Conservation (phyloP, 495 filamentous ascomycete genomes). For the Daldinia loculata region DNA sequence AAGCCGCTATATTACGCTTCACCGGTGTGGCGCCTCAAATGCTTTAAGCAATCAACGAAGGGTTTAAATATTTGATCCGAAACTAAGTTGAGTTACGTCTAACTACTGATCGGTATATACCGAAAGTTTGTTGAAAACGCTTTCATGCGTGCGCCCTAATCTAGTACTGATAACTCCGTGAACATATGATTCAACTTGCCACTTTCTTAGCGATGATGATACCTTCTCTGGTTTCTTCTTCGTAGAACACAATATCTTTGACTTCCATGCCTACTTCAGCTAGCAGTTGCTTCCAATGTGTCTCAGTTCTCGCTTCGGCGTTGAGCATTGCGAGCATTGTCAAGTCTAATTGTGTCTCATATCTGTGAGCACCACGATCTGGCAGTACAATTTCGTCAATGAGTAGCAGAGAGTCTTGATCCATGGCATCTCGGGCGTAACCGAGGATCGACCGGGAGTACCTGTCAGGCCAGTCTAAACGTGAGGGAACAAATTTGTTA, state of each 20-base stretch:
- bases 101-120: background rate
- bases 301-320: slow-evolving; percentile 53
- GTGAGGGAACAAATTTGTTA: slow-evolving; percentile 24
- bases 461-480: slow-evolving; percentile 54
- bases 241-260: slow-evolving; percentile 32
- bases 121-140: slow-evolving; percentile 1
- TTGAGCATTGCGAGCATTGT: slow-evolving; percentile 53
- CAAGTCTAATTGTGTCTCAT: slow-evolving; percentile 49
- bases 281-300: slow-evolving; percentile 53
- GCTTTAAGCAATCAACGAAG: too few relatives aligned
- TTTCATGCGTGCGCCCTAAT: background rate
- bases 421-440: slow-evolving; percentile 50
- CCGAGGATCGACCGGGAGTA: slow-evolving; percentile 51
- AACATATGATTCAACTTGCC: background rate
- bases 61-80: too few relatives aligned
- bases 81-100: background rate
- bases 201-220: slow-evolving; percentile 36
- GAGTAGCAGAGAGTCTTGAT: slow-evolving; percentile 50
- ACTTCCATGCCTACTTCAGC: slow-evolving; percentile 48
- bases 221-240: slow-evolving; percentile 31
- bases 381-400: slow-evolving; percentile 58
- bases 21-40: too few relatives aligned
- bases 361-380: slow-evolving; percentile 40
- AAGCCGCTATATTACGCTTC: too few relatives aligned
- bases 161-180: background rate